Base-by-base conservation (phyloP, 768 basidiomycete species). In the Tricholoma matsutake region DNA sequence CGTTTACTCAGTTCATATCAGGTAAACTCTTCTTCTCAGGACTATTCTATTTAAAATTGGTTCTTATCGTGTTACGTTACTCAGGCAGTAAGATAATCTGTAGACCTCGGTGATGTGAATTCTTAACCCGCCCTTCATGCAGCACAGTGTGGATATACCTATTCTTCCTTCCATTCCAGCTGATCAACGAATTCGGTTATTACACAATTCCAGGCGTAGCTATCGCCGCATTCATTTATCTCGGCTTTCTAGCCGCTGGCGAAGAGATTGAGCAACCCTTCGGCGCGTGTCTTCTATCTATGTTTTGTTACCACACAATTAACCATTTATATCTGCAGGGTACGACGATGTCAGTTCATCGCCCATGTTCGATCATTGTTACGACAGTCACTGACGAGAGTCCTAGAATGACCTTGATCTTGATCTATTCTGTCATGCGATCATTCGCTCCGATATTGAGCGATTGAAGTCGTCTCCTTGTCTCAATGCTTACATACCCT, bases 111-210 rank as follows among this genome's bases (percentile, higher is more conserved):
- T 22, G 6, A 58, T 34, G 41, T 52, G 43, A n/a, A 60, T 29
- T 49, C 49, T 55, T 35, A 37, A 61, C 3, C 34, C 34, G 20
- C 39, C 9, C 22, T 31, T 7, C 16, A 32, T 61, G 14, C 51
- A 81, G 85, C 68, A 87, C 85, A 41, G 84, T 88, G 37, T 88
- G 85, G 87, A 69, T 87, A 22, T 92, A 89, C 71, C 80, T 90
- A 2, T 88, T 91, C 76, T 86, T 88, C 71, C 76, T 92, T 1
- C 90, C 89, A 1, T 89, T 92, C 80, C 89, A 92, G 71, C 78
- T 90, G 6, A 81, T 87, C 55, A 75, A 75, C 47, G 79, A 81
- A 34, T 86, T 90, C 64, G 76, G 74, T 10, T 90, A 86, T 78
- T 82, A 83, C 68, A 81, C 87, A 4, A 84, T 91, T 45, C 84